These are phyloP conservation scores for Trichosporon ovoides DNA, from an alignment of 1,284 basidiomycete species.

Conservation along the genomic window DNA sequence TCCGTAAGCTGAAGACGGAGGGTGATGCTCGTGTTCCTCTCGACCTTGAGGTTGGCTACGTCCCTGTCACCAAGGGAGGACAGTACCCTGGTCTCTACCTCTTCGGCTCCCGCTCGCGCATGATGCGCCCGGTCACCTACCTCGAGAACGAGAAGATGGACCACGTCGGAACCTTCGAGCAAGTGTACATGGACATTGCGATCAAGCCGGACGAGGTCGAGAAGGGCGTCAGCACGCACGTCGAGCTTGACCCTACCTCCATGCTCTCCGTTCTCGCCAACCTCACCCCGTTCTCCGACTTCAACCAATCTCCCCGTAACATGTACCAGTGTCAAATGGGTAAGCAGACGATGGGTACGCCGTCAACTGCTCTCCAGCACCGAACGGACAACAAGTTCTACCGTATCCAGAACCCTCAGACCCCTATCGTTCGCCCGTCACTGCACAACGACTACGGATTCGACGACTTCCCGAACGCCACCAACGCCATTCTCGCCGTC, in stretches of 20 bases:
- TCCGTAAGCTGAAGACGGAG: slow-evolving; percentile 96
- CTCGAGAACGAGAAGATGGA: slow-evolving; percentile 80
- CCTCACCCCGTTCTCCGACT: slow-evolving; percentile 72
- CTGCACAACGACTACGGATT: slow-evolving; percentile 96
- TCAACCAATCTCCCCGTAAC: slow-evolving; percentile 71
- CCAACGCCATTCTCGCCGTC: slow-evolving; percentile 96
- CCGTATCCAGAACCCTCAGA: slow-evolving; percentile 90
- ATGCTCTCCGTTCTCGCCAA: slow-evolving; percentile 75
- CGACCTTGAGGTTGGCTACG: slow-evolving; percentile 91
- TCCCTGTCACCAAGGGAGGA: slow-evolving; percentile 83
- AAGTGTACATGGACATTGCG: slow-evolving; percentile 99
- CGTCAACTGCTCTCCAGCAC: slow-evolving; percentile 80
- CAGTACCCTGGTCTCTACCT: slow-evolving; percentile 96
- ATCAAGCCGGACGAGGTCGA: slow-evolving; percentile 87
- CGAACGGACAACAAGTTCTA: slow-evolving; percentile 99
- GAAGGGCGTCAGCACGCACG: slow-evolving; percentile 72
- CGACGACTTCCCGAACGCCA: slow-evolving; percentile 97
- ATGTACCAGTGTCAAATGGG: slow-evolving; percentile 73
- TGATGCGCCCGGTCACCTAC: slow-evolving; percentile 98
- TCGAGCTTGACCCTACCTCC: slow-evolving; percentile 91
- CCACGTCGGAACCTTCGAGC: slow-evolving; percentile 93
- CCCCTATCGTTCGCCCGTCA: slow-evolving; percentile 87
- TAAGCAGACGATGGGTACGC: slow-evolving; percentile 99
- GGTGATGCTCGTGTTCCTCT: slow-evolving; percentile 74
- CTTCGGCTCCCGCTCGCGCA: slow-evolving; percentile 79